Evolutionary conservation across 768 basidiomycete genomes (phyloP).

Genomic region (Serpula lacrymans): DNA sequence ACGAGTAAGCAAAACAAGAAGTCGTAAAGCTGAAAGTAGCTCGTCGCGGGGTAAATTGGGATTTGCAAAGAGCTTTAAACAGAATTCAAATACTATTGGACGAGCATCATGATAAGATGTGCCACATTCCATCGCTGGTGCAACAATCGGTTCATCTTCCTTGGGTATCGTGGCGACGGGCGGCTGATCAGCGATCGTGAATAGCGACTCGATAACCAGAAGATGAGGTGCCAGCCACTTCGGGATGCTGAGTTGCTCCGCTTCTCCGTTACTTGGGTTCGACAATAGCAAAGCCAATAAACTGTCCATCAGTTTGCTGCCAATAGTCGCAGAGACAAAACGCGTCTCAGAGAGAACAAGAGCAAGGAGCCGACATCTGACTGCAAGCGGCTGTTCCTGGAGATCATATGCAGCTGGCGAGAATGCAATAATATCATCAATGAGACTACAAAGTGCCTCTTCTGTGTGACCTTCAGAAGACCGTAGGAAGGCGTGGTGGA

Average conservation of each 20-base stretch:
- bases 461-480: constrained; percentile 54
- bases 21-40: constrained; percentile 72
- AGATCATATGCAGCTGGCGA: constrained; percentile 63
- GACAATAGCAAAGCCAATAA: constrained; percentile 67
- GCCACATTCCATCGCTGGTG: constrained; percentile 53
- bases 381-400: constrained; percentile 73
- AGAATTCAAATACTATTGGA: constrained; percentile 69
- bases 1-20: constrained; percentile 82
- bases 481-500: constrained; percentile 78
- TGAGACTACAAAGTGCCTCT: constrained; percentile 64
- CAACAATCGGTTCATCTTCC: constrained; percentile 59
- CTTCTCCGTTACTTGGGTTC: constrained; percentile 45
- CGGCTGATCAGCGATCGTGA: constrained; percentile 75
- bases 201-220: constrained; percentile 79
- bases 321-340: constrained; percentile 50
- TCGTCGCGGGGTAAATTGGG: constrained; percentile 74
- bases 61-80: constrained; percentile 64
- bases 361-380: constrained; percentile 82
- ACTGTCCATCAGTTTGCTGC: constrained; percentile 63
- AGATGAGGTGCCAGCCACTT: constrained; percentile 88
- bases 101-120: constrained; percentile 62
- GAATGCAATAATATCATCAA: constrained; percentile 74
- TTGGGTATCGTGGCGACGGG: constrained; percentile 61
- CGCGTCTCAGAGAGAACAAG: constrained; percentile 76
- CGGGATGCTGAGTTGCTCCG: constrained; percentile 57